These are phyloP conservation scores for Ensete ventricosum DNA, from an alignment of 176 grass and related monocot genomes.

Conservation along the genomic window DNA sequence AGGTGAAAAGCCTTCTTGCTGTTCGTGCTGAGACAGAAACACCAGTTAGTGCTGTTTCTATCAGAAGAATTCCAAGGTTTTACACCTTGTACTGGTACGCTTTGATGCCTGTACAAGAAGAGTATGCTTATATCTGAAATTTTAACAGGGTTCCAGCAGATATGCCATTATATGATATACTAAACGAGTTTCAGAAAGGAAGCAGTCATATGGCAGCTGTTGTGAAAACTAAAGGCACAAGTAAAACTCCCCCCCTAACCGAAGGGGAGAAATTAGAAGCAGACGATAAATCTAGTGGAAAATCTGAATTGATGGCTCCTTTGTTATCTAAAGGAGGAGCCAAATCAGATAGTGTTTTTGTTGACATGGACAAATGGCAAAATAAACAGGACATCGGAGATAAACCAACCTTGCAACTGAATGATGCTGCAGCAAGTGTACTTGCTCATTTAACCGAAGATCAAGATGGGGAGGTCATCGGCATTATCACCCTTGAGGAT, in stretches of 20 bases:
- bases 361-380: slow-evolving; percentile 65
- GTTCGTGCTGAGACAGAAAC: slow-evolving; percentile 99
- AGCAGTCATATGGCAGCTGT: slow-evolving; percentile 99
- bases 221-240: slow-evolving; percentile 53
- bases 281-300: slow-evolving; percentile 29
- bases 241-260: slow-evolving; percentile 18
- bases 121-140: slow-evolving; percentile 15
- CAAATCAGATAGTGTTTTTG: slow-evolving; percentile 42
- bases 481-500: slow-evolving; percentile 98
- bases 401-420: slow-evolving; percentile 18
- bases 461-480: slow-evolving; percentile 94
- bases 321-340: slow-evolving; percentile 60
- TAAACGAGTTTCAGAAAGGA: slow-evolving; percentile 99
- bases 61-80: slow-evolving; percentile 98
- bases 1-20: slow-evolving; percentile 99
- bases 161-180: slow-evolving; percentile 99
- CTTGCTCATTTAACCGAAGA: slow-evolving; percentile 56
- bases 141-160: slow-evolving; percentile 82
- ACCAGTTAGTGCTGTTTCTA: slow-evolving; percentile 97
- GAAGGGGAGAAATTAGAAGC: slow-evolving; percentile 34
- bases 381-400: slow-evolving; percentile 52
- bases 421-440: slow-evolving; percentile 29
- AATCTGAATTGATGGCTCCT: slow-evolving; percentile 34
- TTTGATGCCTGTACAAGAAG: slow-evolving; percentile 5
- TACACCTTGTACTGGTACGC: slow-evolving; percentile 8